Evolutionary conservation across 1,284 basidiomycete species (phyloP).

Genomic region (Apiotrichum montevideense): DNA sequence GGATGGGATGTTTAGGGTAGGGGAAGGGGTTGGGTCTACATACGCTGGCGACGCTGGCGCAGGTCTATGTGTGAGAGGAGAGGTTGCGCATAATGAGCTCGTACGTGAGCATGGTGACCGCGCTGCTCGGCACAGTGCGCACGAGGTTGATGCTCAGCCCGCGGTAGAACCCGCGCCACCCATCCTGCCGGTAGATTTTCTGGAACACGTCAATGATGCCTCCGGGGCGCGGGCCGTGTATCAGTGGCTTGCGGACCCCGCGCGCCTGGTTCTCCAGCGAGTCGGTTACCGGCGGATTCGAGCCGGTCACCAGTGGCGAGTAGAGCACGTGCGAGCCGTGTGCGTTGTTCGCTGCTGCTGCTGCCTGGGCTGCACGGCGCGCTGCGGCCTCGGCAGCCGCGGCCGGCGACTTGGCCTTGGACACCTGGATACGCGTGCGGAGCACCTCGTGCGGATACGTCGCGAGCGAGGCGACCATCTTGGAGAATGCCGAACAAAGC

Average conservation of each 20-base stretch:
- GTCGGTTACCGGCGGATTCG: conserved; percentile 17
- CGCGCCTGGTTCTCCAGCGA: background rate
- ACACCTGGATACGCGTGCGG: conserved; percentile 80
- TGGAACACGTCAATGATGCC: conserved; percentile 67
- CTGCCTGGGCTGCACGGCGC: conserved; percentile 2
- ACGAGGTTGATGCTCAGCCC: conserved; percentile 85
- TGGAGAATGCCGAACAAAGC: conserved; percentile 76
- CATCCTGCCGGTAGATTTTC: conserved; percentile 70
- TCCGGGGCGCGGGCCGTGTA: conserved; percentile 22
- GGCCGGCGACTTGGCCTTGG: conserved; percentile 1
- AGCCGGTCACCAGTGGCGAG: conserved; percentile 27
- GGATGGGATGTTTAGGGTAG: too few relatives aligned
- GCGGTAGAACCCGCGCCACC: conserved; percentile 79
- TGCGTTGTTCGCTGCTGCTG: background rate
- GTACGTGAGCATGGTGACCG: conserved; percentile 85
- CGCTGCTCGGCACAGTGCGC: conserved; percentile 86
- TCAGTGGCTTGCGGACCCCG: background rate
- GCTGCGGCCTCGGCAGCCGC: background rate
- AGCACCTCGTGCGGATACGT: conserved; percentile 96
- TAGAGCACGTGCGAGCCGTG: conserved; percentile 8
- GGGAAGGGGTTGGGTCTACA: too few relatives aligned
- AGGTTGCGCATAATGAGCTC: conserved; percentile 50
- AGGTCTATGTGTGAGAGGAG: background rate
- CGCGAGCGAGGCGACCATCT: conserved; percentile 87
- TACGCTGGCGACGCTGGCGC: too few relatives aligned